Evolutionary conservation across 2,329 filamentous ascomycete species (phyloP).

Genomic region (Xylaria arbuscula): DNA sequence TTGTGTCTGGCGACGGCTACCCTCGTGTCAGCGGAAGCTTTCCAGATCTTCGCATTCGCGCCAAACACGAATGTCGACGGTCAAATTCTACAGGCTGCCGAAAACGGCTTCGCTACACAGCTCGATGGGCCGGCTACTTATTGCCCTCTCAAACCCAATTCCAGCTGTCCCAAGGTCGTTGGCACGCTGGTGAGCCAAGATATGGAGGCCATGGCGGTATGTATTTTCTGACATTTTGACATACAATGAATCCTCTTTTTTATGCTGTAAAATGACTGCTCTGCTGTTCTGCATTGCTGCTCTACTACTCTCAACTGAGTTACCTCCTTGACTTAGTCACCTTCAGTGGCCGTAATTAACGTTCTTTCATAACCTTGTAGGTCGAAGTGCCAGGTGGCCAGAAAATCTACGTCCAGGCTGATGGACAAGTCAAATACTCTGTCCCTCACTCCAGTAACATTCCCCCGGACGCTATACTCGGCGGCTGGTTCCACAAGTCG

Average conservation of each 20-base stretch:
- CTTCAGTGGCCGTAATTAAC: neutral
- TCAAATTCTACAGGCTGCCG: constrained; percentile 41
- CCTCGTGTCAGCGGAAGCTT: constrained; percentile 41
- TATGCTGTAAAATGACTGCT: neutral
- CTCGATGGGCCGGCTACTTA: constrained; percentile 44
- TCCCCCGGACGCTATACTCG: constrained; percentile 61
- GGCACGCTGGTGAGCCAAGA: constrained; percentile 45
- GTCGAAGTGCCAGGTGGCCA: constrained; percentile 72
- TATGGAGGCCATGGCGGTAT: constrained; percentile 45
- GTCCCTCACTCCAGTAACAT: constrained; percentile 63
- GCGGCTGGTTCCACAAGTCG: constrained; percentile 58
- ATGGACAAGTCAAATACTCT: constrained; percentile 67
- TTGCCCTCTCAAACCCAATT: constrained; percentile 38
- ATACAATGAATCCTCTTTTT: neutral
- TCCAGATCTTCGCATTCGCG: constrained; percentile 44
- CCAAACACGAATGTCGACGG: constrained; percentile 43
- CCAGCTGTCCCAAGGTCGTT: constrained; percentile 41
- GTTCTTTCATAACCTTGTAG: constrained; percentile 37
- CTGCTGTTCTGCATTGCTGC: neutral
- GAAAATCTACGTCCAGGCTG: constrained; percentile 65
- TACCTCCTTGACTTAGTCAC: too few species aligned
- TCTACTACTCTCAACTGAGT: too few species aligned
- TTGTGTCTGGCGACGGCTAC: constrained; percentile 29
- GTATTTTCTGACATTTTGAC: constrained; percentile 14
- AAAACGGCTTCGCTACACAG: constrained; percentile 43